These are phyloP conservation scores for Bipolaris cookei DNA, from an alignment of 2,329 filamentous ascomycete species.

Conservation along the genomic window DNA sequence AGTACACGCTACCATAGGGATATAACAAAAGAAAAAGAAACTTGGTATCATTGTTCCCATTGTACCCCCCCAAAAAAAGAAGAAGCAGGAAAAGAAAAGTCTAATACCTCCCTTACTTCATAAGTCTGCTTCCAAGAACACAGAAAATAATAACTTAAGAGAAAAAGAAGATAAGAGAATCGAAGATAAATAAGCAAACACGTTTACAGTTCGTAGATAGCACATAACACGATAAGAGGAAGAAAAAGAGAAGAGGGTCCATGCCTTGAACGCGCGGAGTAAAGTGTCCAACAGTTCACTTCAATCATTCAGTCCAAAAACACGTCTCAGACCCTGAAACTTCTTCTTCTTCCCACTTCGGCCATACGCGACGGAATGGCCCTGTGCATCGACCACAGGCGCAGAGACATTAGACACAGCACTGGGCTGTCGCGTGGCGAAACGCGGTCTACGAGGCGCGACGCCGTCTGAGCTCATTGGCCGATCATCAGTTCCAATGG, in stretches of 20 bases:
- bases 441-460: conserved; percentile 27
- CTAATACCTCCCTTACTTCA: neutral
- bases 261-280: too few species aligned
- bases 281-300: too few species aligned
- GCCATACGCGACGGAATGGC: conserved; percentile 33
- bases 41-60: neutral
- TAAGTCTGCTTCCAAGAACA: neutral
- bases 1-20: neutral
- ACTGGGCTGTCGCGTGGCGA: conserved; percentile 34
- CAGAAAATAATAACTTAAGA: neutral
- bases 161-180: neutral
- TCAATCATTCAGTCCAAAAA: conserved; percentile 67
- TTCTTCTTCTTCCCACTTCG: conserved; percentile 65
- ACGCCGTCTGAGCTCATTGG: conserved; percentile 44
- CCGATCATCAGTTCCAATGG: conserved; percentile 31
- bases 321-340: conserved; percentile 69
- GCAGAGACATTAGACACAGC: conserved; percentile 31
- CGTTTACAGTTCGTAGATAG: neutral
- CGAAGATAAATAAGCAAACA: neutral
- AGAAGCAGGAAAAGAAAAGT: neutral
- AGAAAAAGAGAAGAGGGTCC: too few species aligned
- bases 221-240: conserved; percentile 1
- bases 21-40: neutral
- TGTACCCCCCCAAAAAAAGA: neutral
- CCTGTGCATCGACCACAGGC: conserved; percentile 28